phyloP scores from a whole-genome alignment of 768 basidiomycete species.

The Auricularia sp. region DNA sequence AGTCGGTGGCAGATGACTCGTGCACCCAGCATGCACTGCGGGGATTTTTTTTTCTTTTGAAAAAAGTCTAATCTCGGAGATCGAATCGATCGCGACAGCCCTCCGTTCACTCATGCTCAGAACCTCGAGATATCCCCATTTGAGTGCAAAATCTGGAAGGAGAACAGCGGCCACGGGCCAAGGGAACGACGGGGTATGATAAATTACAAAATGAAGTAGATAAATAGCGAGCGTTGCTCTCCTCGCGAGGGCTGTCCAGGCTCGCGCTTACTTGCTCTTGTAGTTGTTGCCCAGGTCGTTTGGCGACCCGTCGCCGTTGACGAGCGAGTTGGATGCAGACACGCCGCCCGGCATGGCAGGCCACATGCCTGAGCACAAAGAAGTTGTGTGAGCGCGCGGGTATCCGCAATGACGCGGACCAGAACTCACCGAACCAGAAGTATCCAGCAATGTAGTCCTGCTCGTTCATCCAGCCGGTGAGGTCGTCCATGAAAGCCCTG shows the following conservation, averaged over 20 bases:
- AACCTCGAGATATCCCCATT: too few species aligned
- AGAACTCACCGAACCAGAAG: slow-evolving; percentile 51
- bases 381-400: background rate
- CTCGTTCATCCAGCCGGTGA: slow-evolving; percentile 30
- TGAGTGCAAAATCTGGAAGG: too few species aligned
- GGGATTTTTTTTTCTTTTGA: background rate
- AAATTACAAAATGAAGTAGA: too few species aligned
- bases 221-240: too few species aligned
- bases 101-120: too few species aligned
- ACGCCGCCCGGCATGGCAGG: background rate
- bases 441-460: slow-evolving; percentile 32
- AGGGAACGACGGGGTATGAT: too few species aligned
- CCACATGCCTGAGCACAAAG: background rate
- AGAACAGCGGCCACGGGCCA: too few species aligned
- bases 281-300: slow-evolving; percentile 43
- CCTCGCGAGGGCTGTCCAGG: too few species aligned
- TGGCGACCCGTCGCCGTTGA: slow-evolving; percentile 33
- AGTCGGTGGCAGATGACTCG: background rate
- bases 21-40: background rate
- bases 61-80: too few species aligned
- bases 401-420: background rate
- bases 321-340: slow-evolving; percentile 18
- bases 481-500: slow-evolving; percentile 9
- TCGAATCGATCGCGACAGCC: too few species aligned
- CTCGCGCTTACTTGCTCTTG: slow-evolving; percentile 11